phyloP scores from a whole-genome alignment of 305 asterid genomes.

The Fraxinus nigra region DNA sequence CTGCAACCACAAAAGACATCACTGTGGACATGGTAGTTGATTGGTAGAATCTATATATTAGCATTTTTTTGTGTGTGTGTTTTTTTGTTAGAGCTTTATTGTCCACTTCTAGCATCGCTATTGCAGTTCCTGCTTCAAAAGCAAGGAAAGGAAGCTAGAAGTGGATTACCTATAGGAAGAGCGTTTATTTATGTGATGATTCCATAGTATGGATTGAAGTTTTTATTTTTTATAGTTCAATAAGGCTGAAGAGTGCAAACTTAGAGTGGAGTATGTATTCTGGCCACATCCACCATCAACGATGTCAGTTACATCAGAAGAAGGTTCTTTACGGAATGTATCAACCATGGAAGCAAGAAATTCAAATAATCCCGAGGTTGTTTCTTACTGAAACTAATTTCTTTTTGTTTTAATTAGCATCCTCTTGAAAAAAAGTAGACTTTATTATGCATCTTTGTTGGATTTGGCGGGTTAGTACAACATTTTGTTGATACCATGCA shows the following conservation, averaged over 20 bases:
- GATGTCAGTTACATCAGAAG: neutral
- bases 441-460: no score
- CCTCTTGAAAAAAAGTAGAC: neutral
- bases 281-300: neutral
- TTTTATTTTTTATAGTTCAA: neutral
- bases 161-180: neutral
- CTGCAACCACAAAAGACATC: slow-evolving; percentile 28
- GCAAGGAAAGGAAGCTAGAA: slow-evolving; percentile 7
- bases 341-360: neutral
- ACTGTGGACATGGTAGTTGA: slow-evolving; percentile 34
- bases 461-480: neutral
- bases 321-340: neutral
- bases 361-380: neutral
- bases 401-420: neutral
- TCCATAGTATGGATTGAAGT: neutral
- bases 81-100: neutral
- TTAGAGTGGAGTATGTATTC: slow-evolving; percentile 8
- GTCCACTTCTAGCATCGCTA: neutral
- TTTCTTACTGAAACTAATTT: neutral
- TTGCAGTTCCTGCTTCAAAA: neutral
- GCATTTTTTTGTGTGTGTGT: neutral
- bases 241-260: slow-evolving; percentile 13
- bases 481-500: neutral
- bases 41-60: neutral
- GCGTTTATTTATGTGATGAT: neutral